Evolutionary conservation across 2,329 filamentous ascomycete species (phyloP).

Genomic region (Pyricularia pennisetigena): DNA sequence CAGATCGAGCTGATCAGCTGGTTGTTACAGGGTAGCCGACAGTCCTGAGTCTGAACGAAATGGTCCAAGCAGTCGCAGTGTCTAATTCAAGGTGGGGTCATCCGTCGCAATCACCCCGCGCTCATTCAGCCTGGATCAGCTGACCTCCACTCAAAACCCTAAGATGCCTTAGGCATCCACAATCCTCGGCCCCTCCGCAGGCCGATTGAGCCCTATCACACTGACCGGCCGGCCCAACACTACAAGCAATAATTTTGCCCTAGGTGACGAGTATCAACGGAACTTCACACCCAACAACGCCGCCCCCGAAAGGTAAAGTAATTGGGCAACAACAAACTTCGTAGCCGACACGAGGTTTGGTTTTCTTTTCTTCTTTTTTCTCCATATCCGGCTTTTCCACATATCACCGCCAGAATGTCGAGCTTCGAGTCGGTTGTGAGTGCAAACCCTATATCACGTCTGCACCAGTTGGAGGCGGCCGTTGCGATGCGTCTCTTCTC

Average conservation of each 20-base stretch:
- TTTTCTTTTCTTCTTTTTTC: slow-evolving; percentile 8
- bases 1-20: not conserved
- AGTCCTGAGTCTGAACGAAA: not conserved
- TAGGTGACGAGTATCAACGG: slow-evolving; percentile 5
- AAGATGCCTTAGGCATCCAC: slow-evolving; percentile 3
- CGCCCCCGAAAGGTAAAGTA: slow-evolving; percentile 4
- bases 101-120: not conserved
- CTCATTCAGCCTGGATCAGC: not conserved
- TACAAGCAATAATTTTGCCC: slow-evolving; percentile 5
- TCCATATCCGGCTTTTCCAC: not conserved
- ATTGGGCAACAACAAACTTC: slow-evolving; percentile 9
- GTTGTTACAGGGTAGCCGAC: not conserved
- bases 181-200: not conserved
- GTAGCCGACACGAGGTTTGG: slow-evolving; percentile 14
- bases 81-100: not conserved
- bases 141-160: slow-evolving; percentile 3
- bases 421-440: slow-evolving; percentile 63
- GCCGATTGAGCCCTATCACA: slow-evolving; percentile 5
- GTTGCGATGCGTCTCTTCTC: slow-evolving; percentile 7
- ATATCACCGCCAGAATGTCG: slow-evolving; percentile 42
- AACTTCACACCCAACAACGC: slow-evolving; percentile 8
- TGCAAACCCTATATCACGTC: slow-evolving; percentile 19
- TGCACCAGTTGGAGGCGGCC: not conserved
- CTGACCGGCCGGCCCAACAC: not conserved
- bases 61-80: not conserved